phyloP scores from a whole-genome alignment of 2,329 filamentous ascomycete genomes.

The Hymenoscyphus infarciens region DNA sequence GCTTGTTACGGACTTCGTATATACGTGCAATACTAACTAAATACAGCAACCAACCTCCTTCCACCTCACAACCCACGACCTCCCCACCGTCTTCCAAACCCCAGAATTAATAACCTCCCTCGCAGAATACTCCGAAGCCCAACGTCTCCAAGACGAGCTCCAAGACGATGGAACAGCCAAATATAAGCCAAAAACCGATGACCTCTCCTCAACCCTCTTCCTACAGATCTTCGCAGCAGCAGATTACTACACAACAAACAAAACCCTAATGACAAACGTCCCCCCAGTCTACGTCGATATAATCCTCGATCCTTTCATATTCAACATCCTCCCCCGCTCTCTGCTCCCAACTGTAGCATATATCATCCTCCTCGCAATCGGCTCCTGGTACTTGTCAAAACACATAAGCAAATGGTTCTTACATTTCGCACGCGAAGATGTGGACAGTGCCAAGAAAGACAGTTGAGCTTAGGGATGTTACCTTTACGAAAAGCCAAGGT shows the following conservation, averaged over 20 bases:
- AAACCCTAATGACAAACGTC: constrained; percentile 69
- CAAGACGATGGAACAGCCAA: constrained; percentile 17
- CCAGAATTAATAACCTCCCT: constrained; percentile 64
- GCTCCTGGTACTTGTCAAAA: constrained; percentile 32
- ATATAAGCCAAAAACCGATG: constrained; percentile 15
- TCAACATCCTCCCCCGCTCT: constrained; percentile 76
- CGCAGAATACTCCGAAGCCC: constrained; percentile 54
- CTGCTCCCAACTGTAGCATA: constrained; percentile 70
- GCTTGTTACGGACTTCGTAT: too few species aligned
- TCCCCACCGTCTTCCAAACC: constrained; percentile 58
- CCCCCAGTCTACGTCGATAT: constrained; percentile 73
- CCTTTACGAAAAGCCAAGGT: too few species aligned
- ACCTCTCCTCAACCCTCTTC: constrained; percentile 29
- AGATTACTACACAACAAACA: constrained; percentile 78
- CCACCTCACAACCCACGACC: constrained; percentile 60
- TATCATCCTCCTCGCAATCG: constrained; percentile 55
- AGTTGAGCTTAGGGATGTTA: too few species aligned
- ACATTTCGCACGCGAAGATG: constrained; percentile 12
- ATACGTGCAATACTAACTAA: too few species aligned
- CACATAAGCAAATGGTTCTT: constrained; percentile 28
- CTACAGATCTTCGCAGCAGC: constrained; percentile 73
- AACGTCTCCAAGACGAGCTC: constrained; percentile 36
- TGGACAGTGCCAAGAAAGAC: constrained; percentile 21
- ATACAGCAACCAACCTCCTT: constrained; percentile 93
- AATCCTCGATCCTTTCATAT: constrained; percentile 81